A percentile compares a stretch with the other conserved stretches of the same genome.
phyloP scores from a whole-genome alignment of 495 filamentous ascomycete species.

The Amphirosellinia nigrospora region DNA sequence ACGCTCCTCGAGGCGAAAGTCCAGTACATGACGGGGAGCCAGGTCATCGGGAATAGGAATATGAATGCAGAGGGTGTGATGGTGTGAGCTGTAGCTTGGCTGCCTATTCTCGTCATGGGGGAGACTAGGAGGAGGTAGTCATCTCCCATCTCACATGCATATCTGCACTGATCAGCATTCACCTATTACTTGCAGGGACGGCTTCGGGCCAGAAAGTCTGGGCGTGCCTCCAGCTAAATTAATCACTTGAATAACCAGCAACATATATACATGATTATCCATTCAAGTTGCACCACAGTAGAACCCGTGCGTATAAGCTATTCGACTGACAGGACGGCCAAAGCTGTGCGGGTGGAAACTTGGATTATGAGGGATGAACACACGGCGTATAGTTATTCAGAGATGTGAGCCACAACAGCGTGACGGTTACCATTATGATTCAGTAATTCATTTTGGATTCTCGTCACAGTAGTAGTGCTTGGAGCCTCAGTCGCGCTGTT shows the following conservation, averaged over 20 bases:
- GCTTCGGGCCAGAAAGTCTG: slow-evolving; percentile 17
- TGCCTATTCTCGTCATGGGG: slow-evolving; percentile 1
- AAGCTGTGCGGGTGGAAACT: too few species aligned
- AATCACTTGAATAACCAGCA: neutral
- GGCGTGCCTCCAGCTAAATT: slow-evolving; percentile 8
- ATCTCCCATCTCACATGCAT: slow-evolving; percentile 28
- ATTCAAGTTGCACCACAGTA: neutral
- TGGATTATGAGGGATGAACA: neutral
- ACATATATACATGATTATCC: neutral
- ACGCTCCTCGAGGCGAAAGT: slow-evolving; percentile 21
- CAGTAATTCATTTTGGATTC: neutral
- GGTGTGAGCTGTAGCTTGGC: slow-evolving; percentile 15
- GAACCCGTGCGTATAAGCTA: neutral
- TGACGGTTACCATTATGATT: neutral
- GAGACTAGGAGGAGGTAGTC: slow-evolving; percentile 6
- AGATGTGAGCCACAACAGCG: neutral
- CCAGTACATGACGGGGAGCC: slow-evolving; percentile 26
- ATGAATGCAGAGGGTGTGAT: neutral
- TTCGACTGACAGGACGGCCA: neutral
- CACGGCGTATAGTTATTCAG: neutral
- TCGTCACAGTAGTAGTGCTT: slow-evolving; percentile 16
- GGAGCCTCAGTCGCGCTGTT: slow-evolving; percentile 16
- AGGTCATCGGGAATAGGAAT: slow-evolving; percentile 21
- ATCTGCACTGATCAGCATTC: slow-evolving; percentile 28
- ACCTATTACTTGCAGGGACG: slow-evolving; percentile 24